Base-by-base conservation (phyloP, 768 basidiomycete species). In the Daedaleopsis sinensis region DNA sequence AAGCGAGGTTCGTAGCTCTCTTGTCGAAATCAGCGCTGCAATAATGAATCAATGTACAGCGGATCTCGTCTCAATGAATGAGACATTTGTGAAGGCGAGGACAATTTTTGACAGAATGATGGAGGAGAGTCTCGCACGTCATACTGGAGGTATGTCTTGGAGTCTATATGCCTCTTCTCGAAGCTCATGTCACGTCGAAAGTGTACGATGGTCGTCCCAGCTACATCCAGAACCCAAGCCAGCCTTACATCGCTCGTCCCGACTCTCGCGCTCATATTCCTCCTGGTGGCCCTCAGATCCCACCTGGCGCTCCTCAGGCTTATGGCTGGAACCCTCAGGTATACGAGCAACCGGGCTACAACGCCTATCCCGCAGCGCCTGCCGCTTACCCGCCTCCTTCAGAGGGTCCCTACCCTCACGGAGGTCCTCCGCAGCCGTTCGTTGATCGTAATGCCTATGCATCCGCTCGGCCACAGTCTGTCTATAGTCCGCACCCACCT, bases 101-200 rank as follows among this genome's bases (percentile, higher is more conserved):
- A 85, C 87, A 16, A 93, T 96, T 57, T 98, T 96, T 68, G 95
- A 97, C 70, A 79, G 88, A 36, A 92, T 97, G 89, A 93, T 96
- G 87, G 93, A 94, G 70, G 93, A 94, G 63, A 91, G 89, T 68
- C 77, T 94, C 35, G 88, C 91, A 5, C 79, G 89, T 59, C 89
- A 93, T 68, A 80, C 84, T 12, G 87, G 83, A 51, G 79, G 88
- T 89, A 70, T 52, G 79, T 73, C n/a, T 32, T 32, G 52, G 44
- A 23, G 55, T 16, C 3, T 43, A 36, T 9, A 52, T 36, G 9
- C 37, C 32, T 24, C 51, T n/a, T 19, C 13, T 24, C 6, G 38
- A 43, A 23, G 32, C 46, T 62, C 38, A 61, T 51, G 68, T 32
- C 67, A 21, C 32, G 47, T 23, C 2, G 49, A 52, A 58, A 88